phyloP scores from a whole-genome alignment of 2,329 filamentous ascomycete species.

The Didymella segeticola region DNA sequence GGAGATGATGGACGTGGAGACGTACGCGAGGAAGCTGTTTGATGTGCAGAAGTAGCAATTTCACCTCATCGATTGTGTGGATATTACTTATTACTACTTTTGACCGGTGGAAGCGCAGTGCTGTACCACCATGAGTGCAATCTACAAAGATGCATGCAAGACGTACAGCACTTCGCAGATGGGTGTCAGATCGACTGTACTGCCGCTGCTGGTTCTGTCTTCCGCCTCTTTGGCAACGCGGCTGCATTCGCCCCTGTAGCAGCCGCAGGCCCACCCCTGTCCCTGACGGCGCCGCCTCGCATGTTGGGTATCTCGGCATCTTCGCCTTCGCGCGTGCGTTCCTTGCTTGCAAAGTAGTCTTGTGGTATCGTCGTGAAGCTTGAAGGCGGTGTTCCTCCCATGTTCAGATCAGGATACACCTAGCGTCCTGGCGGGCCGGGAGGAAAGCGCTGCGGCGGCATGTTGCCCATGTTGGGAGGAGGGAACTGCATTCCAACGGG shows the following conservation, averaged over 20 bases:
- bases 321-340: constrained; percentile 21
- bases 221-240: constrained; percentile 18
- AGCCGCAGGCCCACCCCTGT: constrained; percentile 8
- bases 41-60: constrained; percentile 6
- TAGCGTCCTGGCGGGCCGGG: constrained; percentile 38
- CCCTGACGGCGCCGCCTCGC: constrained; percentile 13
- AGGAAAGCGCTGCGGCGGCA: constrained; percentile 37
- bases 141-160: neutral
- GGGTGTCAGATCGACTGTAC: neutral
- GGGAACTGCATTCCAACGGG: constrained; percentile 47
- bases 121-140: constrained; percentile 21
- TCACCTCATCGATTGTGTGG: neutral
- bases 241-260: constrained; percentile 34
- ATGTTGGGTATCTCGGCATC: constrained; percentile 27
- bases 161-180: neutral
- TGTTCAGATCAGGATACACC: constrained; percentile 19
- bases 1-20: constrained; percentile 52
- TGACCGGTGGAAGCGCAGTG: constrained; percentile 11
- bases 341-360: constrained; percentile 8
- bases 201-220: constrained; percentile 4
- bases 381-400: constrained; percentile 6
- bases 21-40: constrained; percentile 41
- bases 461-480: constrained; percentile 45
- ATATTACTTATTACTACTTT: neutral
- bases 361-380: constrained; percentile 7